Conservation (phyloP, 768 basidiomycete species). For the Postia placenta region DNA sequence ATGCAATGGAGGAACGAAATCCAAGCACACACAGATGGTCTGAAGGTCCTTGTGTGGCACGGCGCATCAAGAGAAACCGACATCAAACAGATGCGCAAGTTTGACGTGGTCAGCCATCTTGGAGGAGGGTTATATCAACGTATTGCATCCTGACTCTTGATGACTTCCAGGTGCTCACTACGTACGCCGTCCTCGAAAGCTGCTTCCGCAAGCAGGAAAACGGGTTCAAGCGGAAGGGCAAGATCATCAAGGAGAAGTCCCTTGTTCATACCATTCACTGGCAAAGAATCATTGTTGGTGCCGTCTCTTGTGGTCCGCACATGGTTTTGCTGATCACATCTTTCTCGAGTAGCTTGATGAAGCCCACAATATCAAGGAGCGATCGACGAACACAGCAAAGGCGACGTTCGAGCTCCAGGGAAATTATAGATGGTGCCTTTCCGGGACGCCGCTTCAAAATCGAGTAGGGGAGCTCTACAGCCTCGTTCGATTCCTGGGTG, state of each 20-base stretch:
- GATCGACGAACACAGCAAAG: slow-evolving; percentile 91
- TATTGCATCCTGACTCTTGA: too few relatives aligned
- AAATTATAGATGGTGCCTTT: slow-evolving; percentile 89
- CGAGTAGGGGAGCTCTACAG: slow-evolving; percentile 99
- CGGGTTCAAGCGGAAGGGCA: slow-evolving; percentile 84
- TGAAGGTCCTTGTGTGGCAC: slow-evolving; percentile 92
- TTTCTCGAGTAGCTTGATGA: slow-evolving; percentile 83
- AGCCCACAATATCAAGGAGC: slow-evolving; percentile 97
- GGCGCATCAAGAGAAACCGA: slow-evolving; percentile 69
- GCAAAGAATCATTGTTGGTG: slow-evolving; percentile 69
- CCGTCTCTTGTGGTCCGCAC: not conserved
- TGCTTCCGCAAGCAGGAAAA: slow-evolving; percentile 89
- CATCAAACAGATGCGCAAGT: slow-evolving; percentile 65
- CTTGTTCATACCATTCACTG: slow-evolving; percentile 81
- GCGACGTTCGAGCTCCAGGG: slow-evolving; percentile 88
- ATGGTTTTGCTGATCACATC: not conserved
- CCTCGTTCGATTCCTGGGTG: slow-evolving; percentile 86
- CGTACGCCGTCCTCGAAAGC: slow-evolving; percentile 86
- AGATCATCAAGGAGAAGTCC: slow-evolving; percentile 83
- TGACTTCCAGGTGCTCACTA: slow-evolving; percentile 63
- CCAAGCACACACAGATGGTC: slow-evolving; percentile 71
- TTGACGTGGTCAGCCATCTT: slow-evolving; percentile 68
- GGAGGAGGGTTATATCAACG: too few relatives aligned
- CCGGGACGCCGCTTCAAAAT: slow-evolving; percentile 94
- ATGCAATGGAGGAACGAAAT: slow-evolving; percentile 95